Evolutionary conservation across 108 stramenopile species (phyloP), one percentile per base, ranked within the genome.

Genomic region (Schizochytrium sp.): DNA sequence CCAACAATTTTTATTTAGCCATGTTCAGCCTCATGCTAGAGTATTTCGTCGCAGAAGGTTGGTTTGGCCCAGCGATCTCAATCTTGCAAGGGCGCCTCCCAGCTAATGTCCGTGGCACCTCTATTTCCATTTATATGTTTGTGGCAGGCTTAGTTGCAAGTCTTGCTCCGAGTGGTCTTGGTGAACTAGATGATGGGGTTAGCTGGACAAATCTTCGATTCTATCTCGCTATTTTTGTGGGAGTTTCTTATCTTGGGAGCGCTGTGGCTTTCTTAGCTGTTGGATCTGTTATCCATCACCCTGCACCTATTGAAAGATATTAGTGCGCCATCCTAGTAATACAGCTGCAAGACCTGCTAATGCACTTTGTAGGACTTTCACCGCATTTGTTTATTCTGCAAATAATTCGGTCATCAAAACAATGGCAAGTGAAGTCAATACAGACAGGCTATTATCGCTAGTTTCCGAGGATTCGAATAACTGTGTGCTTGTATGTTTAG

Each of bases 1-100:
- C 76, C 5, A 53, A 83, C 0, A 55, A 49, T 42, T 83, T 83
- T 2, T 83, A 83, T 40, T 10, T 83, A 5, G 47, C 76, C 76
- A 83, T 83, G 47, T 49, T 55, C 53, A 19, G 45, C 45, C 76
- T 83, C 76, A 55, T 83, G 76, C 50, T 83, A n/a, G 76, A 83
- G 76, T 83, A 83, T 53, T 28, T 83, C 8, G 15, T 83, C 55
- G 76, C 76, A 5, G 76, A 83, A 40, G 53, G 76, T 53, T 83
- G 76, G 76, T 83, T 83, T 42, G 76, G 76, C 45, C 76, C 76
- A 5, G 76, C 76, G 28, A 83, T 83, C 40, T 83, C 76, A n/a
- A 83, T 83, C 47, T 50, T 83, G 45, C 76, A 83, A 40, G 40
- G 53, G 1, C 76, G 76, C 5, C 76, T 83, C 55, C 76, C 76